phyloP scores from a whole-genome alignment of 495 filamentous ascomycete genomes.

The Penicillium odoratum region DNA sequence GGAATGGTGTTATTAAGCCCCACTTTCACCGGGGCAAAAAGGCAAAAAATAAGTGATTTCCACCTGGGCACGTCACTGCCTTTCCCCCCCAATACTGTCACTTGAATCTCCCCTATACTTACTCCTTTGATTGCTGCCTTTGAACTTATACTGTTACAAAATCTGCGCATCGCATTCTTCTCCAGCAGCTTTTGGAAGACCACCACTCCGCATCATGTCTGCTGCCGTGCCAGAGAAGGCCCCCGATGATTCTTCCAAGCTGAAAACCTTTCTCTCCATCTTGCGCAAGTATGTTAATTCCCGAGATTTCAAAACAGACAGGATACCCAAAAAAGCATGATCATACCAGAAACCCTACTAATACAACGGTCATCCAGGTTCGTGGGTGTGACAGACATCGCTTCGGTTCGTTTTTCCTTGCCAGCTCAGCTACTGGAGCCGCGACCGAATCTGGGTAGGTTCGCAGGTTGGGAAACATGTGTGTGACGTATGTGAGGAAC shows the following conservation, averaged over 20 bases:
- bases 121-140: not conserved
- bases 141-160: too few species aligned
- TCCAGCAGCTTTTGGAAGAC: conserved; percentile 4
- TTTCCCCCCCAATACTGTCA: conserved; percentile 2
- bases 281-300: conserved; percentile 66
- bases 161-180: not conserved
- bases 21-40: conserved; percentile 6
- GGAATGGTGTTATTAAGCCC: not conserved
- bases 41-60: conserved; percentile 18
- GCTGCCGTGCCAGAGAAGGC: conserved; percentile 56
- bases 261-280: conserved; percentile 80
- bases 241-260: conserved; percentile 77
- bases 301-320: not conserved
- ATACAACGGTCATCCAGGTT: conserved; percentile 56
- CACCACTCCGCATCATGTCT: conserved; percentile 31
- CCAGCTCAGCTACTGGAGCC: conserved; percentile 95
- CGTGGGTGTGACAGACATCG: conserved; percentile 92
- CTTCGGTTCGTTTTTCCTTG: conserved; percentile 90
- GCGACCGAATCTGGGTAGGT: conserved; percentile 80
- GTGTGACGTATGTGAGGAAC: conserved; percentile 10
- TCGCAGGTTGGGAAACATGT: not conserved
- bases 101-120: conserved; percentile 3
- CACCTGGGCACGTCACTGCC: conserved; percentile 32
- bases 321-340: not conserved
- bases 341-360: conserved; percentile 10